Evolutionary conservation across 164 flowering plant genomes (phyloP).

Genomic region (Vitis vinifera): DNA sequence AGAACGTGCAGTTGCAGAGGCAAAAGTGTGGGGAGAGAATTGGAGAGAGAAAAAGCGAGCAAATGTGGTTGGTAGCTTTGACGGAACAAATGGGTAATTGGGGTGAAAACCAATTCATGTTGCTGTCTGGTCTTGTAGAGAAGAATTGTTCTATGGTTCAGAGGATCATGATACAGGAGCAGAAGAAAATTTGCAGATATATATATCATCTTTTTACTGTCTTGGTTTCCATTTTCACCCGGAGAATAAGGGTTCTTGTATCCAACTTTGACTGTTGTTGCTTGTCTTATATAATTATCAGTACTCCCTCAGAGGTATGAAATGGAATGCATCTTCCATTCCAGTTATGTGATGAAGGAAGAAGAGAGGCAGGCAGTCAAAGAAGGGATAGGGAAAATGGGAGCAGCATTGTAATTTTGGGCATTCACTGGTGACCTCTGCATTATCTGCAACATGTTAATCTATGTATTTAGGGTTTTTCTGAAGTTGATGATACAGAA

Average conservation of each 20-base stretch:
- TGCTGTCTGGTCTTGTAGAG: neutral
- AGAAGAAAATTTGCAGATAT: constrained; percentile 7
- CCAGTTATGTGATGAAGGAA: constrained; percentile 14
- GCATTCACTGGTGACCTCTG: neutral
- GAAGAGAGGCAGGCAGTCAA: constrained; percentile 7
- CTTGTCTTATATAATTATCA: constrained; percentile 19
- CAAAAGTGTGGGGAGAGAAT: constrained; percentile 92
- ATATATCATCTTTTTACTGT: constrained; percentile 14
- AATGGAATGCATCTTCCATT: constrained; percentile 11
- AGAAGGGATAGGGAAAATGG: constrained; percentile 5
- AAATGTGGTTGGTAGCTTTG: constrained; percentile 59
- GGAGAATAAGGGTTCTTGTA: constrained; percentile 21
- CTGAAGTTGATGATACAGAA: constrained; percentile 6
- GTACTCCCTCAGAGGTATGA: constrained; percentile 5
- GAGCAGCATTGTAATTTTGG: constrained; percentile 1
- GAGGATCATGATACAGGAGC: neutral
- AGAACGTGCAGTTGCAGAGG: constrained; percentile 85
- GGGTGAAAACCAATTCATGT: neutral
- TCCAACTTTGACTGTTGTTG: constrained; percentile 22
- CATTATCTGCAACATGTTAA: constrained; percentile 10
- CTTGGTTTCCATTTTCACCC: constrained; percentile 15
- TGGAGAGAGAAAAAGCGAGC: constrained; percentile 76
- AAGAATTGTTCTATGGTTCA: neutral
- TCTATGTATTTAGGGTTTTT: constrained; percentile 17
- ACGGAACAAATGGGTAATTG: constrained; percentile 51